These are phyloP conservation scores for Dioszegia crocea DNA, from an alignment of 768 basidiomycete species.

Conservation along the genomic window DNA sequence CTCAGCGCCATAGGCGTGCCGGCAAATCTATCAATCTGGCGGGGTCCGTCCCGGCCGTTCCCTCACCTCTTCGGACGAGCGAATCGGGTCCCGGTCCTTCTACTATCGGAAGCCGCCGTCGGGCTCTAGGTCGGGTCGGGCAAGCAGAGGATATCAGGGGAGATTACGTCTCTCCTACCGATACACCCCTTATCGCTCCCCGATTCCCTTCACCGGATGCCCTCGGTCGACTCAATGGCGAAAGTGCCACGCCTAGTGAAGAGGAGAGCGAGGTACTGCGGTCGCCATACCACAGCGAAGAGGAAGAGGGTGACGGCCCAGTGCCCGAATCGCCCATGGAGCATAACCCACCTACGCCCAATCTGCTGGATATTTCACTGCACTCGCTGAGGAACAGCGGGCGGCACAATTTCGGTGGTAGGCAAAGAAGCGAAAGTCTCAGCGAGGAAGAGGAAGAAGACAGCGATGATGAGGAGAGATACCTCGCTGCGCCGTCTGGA, in stretches of 20 bases:
- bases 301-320: constrained; percentile 3
- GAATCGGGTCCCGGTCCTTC: constrained; percentile 37
- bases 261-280: constrained; percentile 6
- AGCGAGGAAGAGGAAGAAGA: constrained; percentile 18
- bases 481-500: constrained; percentile 10
- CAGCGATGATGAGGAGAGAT: background rate
- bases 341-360: constrained; percentile 54
- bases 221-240: constrained; percentile 10
- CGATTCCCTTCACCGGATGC: constrained; percentile 23
- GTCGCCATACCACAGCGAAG: constrained; percentile 11
- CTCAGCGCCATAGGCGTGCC: constrained; percentile 28
- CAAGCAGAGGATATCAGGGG: background rate
- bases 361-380: constrained; percentile 52
- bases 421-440: constrained; percentile 14
- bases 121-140: constrained; percentile 17
- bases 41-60: constrained; percentile 25
- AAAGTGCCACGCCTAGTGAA: constrained; percentile 18
- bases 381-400: constrained; percentile 44
- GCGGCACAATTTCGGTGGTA: constrained; percentile 41
- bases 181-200: constrained; percentile 23
- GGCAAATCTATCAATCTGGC: constrained; percentile 18
- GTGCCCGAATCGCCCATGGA: constrained; percentile 30
- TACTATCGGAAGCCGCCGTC: constrained; percentile 27
- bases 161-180: constrained; percentile 31
- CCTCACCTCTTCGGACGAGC: constrained; percentile 24